These are phyloP conservation scores for Globomyces pollinis-pini DNA, from an alignment of 192 early-diverging fungal genomes.

Conservation along the genomic window DNA sequence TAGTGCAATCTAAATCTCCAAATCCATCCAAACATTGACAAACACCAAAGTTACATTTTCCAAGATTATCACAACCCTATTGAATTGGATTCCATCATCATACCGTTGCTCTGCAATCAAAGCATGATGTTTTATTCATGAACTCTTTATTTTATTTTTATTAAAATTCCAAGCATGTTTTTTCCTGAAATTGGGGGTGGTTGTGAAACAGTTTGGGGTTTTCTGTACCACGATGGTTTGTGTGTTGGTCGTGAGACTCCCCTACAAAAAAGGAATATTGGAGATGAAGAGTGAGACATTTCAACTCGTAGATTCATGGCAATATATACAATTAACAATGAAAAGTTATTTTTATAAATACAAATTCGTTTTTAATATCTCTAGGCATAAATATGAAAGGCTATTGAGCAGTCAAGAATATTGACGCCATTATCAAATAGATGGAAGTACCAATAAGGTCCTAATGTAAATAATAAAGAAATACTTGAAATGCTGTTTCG, in stretches of 20 bases:
- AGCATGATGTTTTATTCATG: too few species aligned
- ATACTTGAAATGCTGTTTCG: constrained; percentile 39
- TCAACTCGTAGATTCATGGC: not conserved
- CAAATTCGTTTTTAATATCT: not conserved
- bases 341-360: not conserved
- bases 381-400: not conserved
- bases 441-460: constrained; percentile 27
- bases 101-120: constrained; percentile 10
- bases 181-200: too few species aligned
- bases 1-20: constrained; percentile 26
- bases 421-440: constrained; percentile 9
- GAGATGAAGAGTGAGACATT: not conserved
- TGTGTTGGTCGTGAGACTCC: too few species aligned
- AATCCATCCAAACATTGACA: constrained; percentile 33
- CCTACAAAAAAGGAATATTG: not conserved
- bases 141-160: too few species aligned
- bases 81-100: not conserved
- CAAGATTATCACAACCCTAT: constrained; percentile 34
- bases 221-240: too few species aligned
- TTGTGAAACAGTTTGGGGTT: too few species aligned
- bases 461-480: too few species aligned
- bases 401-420: not conserved
- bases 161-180: too few species aligned
- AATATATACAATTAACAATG: not conserved
- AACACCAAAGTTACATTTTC: constrained; percentile 16